phyloP scores from a whole-genome alignment of 768 basidiomycete genomes.

The Amanita rimosa region DNA sequence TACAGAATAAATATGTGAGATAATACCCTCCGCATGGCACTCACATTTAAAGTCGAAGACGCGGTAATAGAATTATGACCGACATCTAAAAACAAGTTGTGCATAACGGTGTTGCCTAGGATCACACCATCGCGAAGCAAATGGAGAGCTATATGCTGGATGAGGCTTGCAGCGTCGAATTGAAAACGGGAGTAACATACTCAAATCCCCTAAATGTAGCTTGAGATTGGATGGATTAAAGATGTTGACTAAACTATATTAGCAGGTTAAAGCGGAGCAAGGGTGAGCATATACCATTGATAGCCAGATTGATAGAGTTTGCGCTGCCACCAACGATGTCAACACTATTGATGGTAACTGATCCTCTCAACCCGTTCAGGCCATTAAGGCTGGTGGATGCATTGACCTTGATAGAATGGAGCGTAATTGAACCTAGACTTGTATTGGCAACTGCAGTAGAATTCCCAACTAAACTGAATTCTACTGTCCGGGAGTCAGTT shows the following conservation, averaged over 20 bases:
- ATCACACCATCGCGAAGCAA: conserved; percentile 37
- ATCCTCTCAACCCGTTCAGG: conserved; percentile 45
- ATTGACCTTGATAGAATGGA: conserved; percentile 63
- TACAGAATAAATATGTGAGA: conserved; percentile 13
- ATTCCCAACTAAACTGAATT: conserved; percentile 49
- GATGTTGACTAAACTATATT: conserved; percentile 34
- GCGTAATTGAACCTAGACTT: conserved; percentile 54
- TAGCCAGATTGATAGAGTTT: conserved; percentile 46
- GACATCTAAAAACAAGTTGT: conserved; percentile 44
- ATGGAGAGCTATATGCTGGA: conserved; percentile 33
- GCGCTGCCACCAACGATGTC: conserved; percentile 57
- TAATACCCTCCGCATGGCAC: conserved; percentile 10
- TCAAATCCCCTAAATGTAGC: conserved; percentile 48
- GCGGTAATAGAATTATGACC: conserved; percentile 49
- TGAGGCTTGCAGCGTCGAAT: background rate
- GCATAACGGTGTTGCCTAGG: conserved; percentile 52
- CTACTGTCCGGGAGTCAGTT: conserved; percentile 32
- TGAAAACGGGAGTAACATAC: conserved; percentile 24
- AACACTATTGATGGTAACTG: conserved; percentile 43
- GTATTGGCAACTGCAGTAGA: conserved; percentile 49
- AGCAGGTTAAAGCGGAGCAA: background rate
- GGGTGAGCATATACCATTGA: conserved; percentile 29
- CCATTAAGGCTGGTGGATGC: conserved; percentile 52
- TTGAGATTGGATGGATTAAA: conserved; percentile 60
- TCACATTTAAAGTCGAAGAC: conserved; percentile 39